Conservation (phyloP, 2,329 filamentous ascomycete species). For the Hortaea sp. region DNA sequence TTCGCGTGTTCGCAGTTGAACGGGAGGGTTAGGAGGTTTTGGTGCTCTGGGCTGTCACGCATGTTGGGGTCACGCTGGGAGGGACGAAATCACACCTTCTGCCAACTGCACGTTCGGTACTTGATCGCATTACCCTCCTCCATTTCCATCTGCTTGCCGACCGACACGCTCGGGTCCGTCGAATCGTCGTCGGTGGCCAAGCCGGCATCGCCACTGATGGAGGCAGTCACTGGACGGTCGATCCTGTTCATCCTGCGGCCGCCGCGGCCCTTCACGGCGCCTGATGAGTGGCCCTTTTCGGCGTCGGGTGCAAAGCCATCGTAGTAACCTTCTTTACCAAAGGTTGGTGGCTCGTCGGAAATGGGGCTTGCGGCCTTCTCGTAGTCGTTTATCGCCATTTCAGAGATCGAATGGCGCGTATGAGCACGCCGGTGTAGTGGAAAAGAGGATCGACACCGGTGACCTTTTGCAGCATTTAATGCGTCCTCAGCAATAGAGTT, state of each 20-base stretch:
- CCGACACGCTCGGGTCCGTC: slow-evolving; percentile 32
- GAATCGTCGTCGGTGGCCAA: slow-evolving; percentile 24
- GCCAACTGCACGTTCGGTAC: slow-evolving; percentile 89
- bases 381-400: slow-evolving; percentile 41
- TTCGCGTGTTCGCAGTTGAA: too few relatives aligned
- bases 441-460: slow-evolving; percentile 14
- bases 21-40: neutral
- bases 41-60: slow-evolving; percentile 1
- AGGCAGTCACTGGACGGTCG: slow-evolving; percentile 27
- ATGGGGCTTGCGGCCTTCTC: slow-evolving; percentile 3
- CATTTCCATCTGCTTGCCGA: slow-evolving; percentile 61
- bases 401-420: slow-evolving; percentile 36
- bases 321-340: slow-evolving; percentile 16
- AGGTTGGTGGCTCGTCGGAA: slow-evolving; percentile 1
- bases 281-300: slow-evolving; percentile 21
- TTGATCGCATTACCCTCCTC: slow-evolving; percentile 74
- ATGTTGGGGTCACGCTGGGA: neutral
- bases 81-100: slow-evolving; percentile 51
- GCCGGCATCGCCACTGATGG: slow-evolving; percentile 16
- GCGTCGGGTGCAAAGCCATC: slow-evolving; percentile 13
- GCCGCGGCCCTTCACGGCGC: slow-evolving; percentile 8
- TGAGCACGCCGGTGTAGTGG: slow-evolving; percentile 21
- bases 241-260: slow-evolving; percentile 33
- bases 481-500: neutral
- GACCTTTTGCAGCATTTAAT: slow-evolving; percentile 15